Evolutionary conservation across 345 rosid species (phyloP).

Genomic region (Populus deltoides): DNA sequence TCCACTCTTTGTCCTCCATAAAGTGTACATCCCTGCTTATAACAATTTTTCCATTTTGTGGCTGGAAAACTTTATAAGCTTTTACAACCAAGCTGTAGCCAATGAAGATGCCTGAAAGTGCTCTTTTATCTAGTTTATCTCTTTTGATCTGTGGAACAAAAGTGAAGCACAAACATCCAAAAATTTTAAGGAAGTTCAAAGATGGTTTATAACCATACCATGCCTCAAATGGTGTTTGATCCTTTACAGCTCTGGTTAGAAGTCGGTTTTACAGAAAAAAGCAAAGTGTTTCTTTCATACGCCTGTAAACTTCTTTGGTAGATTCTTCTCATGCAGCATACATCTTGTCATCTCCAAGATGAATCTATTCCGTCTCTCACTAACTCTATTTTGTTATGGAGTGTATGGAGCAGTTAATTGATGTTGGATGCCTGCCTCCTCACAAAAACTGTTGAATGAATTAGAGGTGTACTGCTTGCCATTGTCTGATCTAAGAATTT

Average conservation of each 20-base stretch:
- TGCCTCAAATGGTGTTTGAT: no score
- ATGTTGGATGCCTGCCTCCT: not conserved
- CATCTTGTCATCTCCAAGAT: not conserved
- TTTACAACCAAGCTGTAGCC: no score
- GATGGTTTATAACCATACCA: no score
- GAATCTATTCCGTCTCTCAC: not conserved
- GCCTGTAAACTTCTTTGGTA: not conserved
- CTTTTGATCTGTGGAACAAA: no score
- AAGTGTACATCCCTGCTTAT: no score
- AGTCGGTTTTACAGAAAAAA: not conserved
- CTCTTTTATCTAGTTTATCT: no score
- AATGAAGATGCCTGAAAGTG: no score
- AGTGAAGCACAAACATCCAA: no score
- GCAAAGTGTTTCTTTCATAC: not conserved
- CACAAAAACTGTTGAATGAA: not conserved
- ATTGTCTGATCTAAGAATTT: not conserved
- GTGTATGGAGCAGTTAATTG: constrained; percentile 10
- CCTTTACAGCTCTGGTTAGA: not conserved
- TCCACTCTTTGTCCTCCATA: no score
- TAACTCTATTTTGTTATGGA: constrained; percentile 2
- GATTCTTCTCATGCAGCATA: not conserved
- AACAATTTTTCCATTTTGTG: no score
- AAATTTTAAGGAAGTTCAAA: no score
- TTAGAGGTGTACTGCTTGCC: not conserved
- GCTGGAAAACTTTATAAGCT: no score